phyloP scores from a whole-genome alignment of 768 basidiomycete genomes.

The Naganishia onofrii region DNA sequence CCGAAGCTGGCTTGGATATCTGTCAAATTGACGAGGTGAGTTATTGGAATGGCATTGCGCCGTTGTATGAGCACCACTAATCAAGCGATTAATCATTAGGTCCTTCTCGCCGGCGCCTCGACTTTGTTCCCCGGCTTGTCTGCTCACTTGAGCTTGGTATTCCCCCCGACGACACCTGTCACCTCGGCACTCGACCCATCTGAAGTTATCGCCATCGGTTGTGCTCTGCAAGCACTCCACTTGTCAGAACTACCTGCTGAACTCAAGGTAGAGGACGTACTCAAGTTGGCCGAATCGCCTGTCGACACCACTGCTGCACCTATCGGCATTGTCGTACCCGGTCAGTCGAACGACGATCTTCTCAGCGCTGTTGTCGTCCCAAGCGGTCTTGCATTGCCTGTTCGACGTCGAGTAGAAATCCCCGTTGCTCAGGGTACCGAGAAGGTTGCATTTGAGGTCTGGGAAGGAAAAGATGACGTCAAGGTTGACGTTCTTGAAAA shows the following conservation, averaged over 20 bases:
- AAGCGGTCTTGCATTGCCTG: slow-evolving; percentile 52
- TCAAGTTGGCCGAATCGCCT: slow-evolving; percentile 35
- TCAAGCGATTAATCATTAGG: too few relatives aligned
- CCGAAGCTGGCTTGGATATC: slow-evolving; percentile 50
- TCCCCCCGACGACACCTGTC: slow-evolving; percentile 52
- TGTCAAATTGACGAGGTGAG: slow-evolving; percentile 54
- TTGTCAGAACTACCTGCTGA: slow-evolving; percentile 45
- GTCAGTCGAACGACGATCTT: slow-evolving; percentile 37
- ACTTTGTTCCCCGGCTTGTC: slow-evolving; percentile 54
- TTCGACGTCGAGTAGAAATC: slow-evolving; percentile 52
- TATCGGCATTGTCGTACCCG: slow-evolving; percentile 53
- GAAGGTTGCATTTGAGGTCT: slow-evolving; percentile 51
- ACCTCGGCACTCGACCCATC: slow-evolving; percentile 54
- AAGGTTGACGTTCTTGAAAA: slow-evolving; percentile 50
- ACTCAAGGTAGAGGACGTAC: slow-evolving; percentile 46
- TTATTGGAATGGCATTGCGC: too few relatives aligned
- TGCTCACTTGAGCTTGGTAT: slow-evolving; percentile 49
- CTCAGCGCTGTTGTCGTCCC: slow-evolving; percentile 41
- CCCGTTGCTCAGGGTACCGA: slow-evolving; percentile 44
- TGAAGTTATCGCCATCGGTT: slow-evolving; percentile 55
- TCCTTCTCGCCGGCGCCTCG: slow-evolving; percentile 55
- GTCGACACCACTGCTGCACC: slow-evolving; percentile 43
- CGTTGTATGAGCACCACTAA: too few relatives aligned
- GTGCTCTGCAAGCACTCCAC: slow-evolving; percentile 53
- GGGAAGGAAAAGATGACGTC: slow-evolving; percentile 54